Base-by-base conservation (phyloP, 2,329 filamentous ascomycete species). In the Ustulina deusta region DNA sequence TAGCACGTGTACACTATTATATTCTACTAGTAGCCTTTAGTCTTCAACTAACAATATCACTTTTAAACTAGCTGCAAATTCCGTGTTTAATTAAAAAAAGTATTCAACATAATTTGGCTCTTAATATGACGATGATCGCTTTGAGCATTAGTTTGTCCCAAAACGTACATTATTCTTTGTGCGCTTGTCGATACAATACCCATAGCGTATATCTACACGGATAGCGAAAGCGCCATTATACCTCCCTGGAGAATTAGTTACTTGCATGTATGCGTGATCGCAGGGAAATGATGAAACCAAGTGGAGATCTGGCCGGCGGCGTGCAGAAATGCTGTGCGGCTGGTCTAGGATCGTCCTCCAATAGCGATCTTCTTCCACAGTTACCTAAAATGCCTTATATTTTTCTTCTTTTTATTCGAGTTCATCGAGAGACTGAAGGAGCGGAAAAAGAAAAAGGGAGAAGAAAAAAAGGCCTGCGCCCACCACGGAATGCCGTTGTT, bases 401-500 rank as follows among this genome's bases (percentile, higher is more conserved):
- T 56, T 55, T 25, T 34, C 6, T 61, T 2, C 4, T 46, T 38
- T 51, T 27, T 42, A 54, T 44, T 49, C 22, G 20, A 17, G 34
- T 25, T 10, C n/a, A 36, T 40, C 13, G n/a, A 27, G 38, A 60
- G n/a, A 44, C 46, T 29, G 32, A 48, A 42, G 38, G 54, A 55
- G 42, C 38, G 17, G 40, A 34, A 63, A 67, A 63, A 58, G 40
- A 52, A 66, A 62, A 25, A 49, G 46, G 11, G 4, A 27, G 13
- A 13, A 29, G 13, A 29, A 49, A 6, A 49, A 36, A 36, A 36
- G 34, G 34, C 6, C 34, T 13, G 20, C 22, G 29, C 32, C 63
- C 42, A 57, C 49, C 15, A 55, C 40, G 40, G 38, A 61, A 20
- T 63, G 56, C 42, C 49, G 55, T 49, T 63, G 65, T 67, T 61